phyloP scores from a whole-genome alignment of 2,329 filamentous ascomycete species.

The Scleromitrula shiraiana region DNA sequence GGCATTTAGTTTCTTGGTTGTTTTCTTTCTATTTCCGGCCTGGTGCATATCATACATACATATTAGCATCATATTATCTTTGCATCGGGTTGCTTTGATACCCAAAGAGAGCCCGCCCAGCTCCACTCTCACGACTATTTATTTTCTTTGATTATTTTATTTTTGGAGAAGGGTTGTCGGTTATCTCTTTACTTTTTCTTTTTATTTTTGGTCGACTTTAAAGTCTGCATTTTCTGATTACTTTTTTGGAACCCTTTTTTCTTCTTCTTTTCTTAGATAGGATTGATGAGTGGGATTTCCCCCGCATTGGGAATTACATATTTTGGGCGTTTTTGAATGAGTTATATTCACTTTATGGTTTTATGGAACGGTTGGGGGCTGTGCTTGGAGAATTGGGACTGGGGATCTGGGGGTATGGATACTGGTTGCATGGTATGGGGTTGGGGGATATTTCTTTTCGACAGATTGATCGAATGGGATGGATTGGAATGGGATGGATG shows the following conservation, averaged over 20 bases:
- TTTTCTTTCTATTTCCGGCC: slow-evolving; percentile 11
- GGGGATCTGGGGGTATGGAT: background rate
- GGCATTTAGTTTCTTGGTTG: slow-evolving; percentile 5
- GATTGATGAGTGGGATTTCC: background rate
- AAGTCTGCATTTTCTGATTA: slow-evolving; percentile 6
- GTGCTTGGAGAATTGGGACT: too few species aligned
- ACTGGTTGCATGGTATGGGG: slow-evolving; percentile 7
- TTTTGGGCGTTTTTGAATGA: slow-evolving; percentile 9
- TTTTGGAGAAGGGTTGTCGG: background rate
- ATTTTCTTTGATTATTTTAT: slow-evolving; percentile 2
- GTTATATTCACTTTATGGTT: background rate
- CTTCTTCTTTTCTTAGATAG: background rate
- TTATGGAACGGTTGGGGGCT: background rate
- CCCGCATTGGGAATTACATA: background rate
- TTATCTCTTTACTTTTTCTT: background rate
- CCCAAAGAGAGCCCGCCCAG: slow-evolving; percentile 28
- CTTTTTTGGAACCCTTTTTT: background rate
- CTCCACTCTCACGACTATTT: slow-evolving; percentile 21
- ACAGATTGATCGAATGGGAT: background rate
- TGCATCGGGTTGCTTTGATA: slow-evolving; percentile 28
- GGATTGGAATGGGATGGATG: slow-evolving; percentile 6
- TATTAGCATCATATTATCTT: slow-evolving; percentile 10
- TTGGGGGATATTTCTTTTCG: background rate
- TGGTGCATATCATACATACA: slow-evolving; percentile 12
- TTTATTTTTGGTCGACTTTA: slow-evolving; percentile 4